Evolutionary conservation across 352 stramenopile genomes (phyloP).

Genomic region (Phytophthora nicotianae): DNA sequence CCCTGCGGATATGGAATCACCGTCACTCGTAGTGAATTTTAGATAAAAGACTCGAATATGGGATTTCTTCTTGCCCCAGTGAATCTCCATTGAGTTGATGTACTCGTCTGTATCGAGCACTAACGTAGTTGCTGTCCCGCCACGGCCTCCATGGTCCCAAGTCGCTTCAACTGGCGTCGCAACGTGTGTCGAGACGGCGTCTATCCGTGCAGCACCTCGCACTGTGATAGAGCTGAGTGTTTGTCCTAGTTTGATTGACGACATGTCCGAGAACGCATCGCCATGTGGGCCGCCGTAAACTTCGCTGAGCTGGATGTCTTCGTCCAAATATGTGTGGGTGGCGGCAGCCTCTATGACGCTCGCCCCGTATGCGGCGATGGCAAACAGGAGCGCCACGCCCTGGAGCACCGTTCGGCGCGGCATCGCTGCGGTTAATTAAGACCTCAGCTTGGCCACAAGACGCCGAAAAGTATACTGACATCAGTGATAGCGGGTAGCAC

Average conservation of each 20-base stretch:
- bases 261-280: constrained; percentile 29
- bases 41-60: constrained; percentile 27
- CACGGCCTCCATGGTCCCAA: constrained; percentile 25
- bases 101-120: constrained; percentile 19
- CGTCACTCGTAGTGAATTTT: constrained; percentile 12
- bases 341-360: not conserved
- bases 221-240: constrained; percentile 28
- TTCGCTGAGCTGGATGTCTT: constrained; percentile 29
- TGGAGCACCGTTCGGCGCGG: constrained; percentile 15
- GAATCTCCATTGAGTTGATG: constrained; percentile 28
- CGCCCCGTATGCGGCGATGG: not conserved
- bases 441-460: not conserved
- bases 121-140: constrained; percentile 12
- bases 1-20: constrained; percentile 14
- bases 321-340: not conserved
- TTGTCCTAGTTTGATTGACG: constrained; percentile 17
- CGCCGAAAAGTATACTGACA: not conserved
- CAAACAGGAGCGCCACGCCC: constrained; percentile 7
- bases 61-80: constrained; percentile 23
- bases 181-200: constrained; percentile 13
- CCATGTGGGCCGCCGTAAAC: constrained; percentile 18
- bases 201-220: constrained; percentile 9
- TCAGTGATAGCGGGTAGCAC: constrained; percentile 1
- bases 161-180: constrained; percentile 10
- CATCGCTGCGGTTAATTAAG: constrained; percentile 9